phyloP scores from a whole-genome alignment of 441 rosid species.

The Arabidopsis lyrata region DNA sequence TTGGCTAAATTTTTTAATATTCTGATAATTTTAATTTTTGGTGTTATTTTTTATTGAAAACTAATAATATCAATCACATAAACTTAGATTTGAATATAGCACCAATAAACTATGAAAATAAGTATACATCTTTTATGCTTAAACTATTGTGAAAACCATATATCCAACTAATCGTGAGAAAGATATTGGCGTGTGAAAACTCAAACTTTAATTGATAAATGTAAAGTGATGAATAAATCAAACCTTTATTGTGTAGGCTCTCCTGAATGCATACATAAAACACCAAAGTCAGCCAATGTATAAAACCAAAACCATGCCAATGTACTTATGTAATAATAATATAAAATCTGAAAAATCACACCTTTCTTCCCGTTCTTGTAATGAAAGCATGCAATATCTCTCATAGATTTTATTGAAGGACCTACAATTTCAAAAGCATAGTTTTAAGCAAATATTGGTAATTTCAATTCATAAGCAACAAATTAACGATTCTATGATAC shows the following conservation, averaged over 20 bases:
- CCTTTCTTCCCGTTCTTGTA: constrained; percentile 14
- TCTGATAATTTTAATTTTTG: not conserved
- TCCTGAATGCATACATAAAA: not conserved
- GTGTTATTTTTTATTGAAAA: not conserved
- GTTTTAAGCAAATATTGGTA: not conserved
- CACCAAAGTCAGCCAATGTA: not conserved
- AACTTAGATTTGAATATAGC: not conserved
- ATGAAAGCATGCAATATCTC: not conserved
- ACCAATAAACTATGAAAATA: not conserved
- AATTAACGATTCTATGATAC: too few relatives aligned
- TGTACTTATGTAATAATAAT: not conserved
- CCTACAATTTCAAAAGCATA: constrained; percentile 26
- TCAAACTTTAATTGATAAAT: not conserved
- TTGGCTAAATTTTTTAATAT: not conserved
- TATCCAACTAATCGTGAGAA: not conserved
- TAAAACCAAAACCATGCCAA: not conserved
- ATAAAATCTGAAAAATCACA: not conserved
- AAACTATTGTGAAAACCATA: not conserved
- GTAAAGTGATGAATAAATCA: not conserved
- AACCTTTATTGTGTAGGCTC: constrained; percentile 27
- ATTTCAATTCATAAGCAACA: not conserved
- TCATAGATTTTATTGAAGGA: not conserved
- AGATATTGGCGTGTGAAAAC: not conserved
- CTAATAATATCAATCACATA: not conserved
- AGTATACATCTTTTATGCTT: not conserved